Evolutionary conservation across 768 basidiomycete genomes (phyloP).

Genomic region (Phaeolepiota aurea): DNA sequence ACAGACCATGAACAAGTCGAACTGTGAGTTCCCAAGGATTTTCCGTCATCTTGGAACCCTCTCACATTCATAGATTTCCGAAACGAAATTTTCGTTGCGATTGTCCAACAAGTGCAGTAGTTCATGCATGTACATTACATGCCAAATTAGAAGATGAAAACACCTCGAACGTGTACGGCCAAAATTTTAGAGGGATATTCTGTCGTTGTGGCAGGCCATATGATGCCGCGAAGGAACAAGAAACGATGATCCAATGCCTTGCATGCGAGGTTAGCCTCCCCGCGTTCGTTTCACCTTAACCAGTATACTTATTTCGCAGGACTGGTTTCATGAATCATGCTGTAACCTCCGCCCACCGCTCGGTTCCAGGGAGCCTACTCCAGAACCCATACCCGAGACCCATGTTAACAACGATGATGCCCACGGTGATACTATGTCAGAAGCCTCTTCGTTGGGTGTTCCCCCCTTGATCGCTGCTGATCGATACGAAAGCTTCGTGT

Average conservation of each 20-base stretch:
- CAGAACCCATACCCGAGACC: constrained; percentile 13
- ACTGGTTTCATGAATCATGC: constrained; percentile 91
- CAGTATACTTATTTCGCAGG: constrained; percentile 33
- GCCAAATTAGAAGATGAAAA: constrained; percentile 45
- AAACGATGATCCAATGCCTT: constrained; percentile 87
- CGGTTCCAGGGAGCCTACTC: constrained; percentile 33
- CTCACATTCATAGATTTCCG: constrained; percentile 43
- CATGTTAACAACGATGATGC: constrained; percentile 14
- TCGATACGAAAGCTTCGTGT: constrained; percentile 73
- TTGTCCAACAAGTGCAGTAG: constrained; percentile 62
- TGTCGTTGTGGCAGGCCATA: constrained; percentile 72
- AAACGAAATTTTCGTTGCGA: constrained; percentile 81
- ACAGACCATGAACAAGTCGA: constrained; percentile 83
- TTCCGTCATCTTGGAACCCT: constrained; percentile 5
- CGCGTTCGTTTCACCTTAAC: background rate
- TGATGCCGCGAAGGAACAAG: constrained; percentile 62
- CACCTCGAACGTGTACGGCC: constrained; percentile 53
- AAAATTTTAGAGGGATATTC: constrained; percentile 65
- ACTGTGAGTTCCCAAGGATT: constrained; percentile 30
- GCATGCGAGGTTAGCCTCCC: constrained; percentile 61
- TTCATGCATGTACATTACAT: constrained; percentile 61
- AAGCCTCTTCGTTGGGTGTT: constrained; percentile 57
- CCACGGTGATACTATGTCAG: constrained; percentile 47
- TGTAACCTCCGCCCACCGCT: constrained; percentile 71
- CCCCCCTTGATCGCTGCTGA: constrained; percentile 56